Evolutionary conservation across 176 grass and related monocot species (phyloP), one percentile per base, ranked within the genome.

Genomic region (Phoenix roebelenii): DNA sequence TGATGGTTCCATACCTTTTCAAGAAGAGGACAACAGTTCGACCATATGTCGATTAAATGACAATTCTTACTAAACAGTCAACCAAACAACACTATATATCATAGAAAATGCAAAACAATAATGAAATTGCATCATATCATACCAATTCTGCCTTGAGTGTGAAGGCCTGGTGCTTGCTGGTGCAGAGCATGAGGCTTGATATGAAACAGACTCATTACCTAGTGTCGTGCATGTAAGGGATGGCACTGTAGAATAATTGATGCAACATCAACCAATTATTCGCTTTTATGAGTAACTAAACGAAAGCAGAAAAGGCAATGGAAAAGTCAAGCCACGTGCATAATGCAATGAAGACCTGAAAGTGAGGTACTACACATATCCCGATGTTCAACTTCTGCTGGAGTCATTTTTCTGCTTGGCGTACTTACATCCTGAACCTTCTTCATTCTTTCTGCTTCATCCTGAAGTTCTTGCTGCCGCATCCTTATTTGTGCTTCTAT

Each of bases 401-500:
- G 76, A 68, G 70, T 59, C 57, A 88, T 76, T 44, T 61, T 88
- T 82, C 81, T 85, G 65, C 70, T 83, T 53, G 84, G 81, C 55
- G 84, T 82, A 25, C 73, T 80, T 64, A 66, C 81, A 17, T 66
- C 86, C 64, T 98, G 81, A 60, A 77, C 85, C 73, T 79, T 92
- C 86, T 92, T 98, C 88, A 92, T 77, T 67, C 83, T 92, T 74
- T 78, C 81, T 54, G 76, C 93, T 88, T 98, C 93, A 63, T 98
- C 93, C 80, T 85, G 79, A 76, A 98, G 80, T 76, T 84, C 93
- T 83, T 98, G 85, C 54, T 83, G 84, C n/a, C 82, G 88, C 22
- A 98, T 85, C 78, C 93, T 84, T 81, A 92, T 89, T 68, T 98
- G 87, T 61, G 93, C 93, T 83, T 98, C 93, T 71, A 98, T 92